These are phyloP conservation scores for Carnegiea gigantea DNA, from an alignment of 179 eudicot species.

Conservation along the genomic window DNA sequence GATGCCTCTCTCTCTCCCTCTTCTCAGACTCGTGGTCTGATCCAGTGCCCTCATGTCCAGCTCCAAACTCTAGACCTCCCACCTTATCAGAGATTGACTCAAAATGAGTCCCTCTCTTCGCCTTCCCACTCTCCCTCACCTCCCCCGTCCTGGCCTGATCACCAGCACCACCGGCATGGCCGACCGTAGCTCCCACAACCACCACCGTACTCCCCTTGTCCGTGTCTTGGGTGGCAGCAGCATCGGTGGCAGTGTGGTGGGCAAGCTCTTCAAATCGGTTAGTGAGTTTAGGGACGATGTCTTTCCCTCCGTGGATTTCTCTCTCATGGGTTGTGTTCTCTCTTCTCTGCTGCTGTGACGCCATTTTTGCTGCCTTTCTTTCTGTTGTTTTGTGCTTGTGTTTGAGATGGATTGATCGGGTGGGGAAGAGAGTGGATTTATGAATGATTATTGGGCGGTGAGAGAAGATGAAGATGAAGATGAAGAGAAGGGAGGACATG, in stretches of 20 bases:
- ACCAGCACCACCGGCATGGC: not conserved
- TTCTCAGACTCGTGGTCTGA: not conserved
- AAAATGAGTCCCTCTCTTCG: conserved; percentile 19
- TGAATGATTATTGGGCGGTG: conserved; percentile 10
- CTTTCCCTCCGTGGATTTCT: conserved; percentile 39
- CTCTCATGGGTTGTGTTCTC: conserved; percentile 47
- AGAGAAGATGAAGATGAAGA: not conserved
- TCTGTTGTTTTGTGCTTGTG: not conserved
- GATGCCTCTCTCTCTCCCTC: not conserved
- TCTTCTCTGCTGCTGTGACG: conserved; percentile 58
- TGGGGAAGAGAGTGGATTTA: not conserved
- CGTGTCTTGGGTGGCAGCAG: not conserved
- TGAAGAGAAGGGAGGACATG: conserved; percentile 17
- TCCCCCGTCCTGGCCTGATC: not conserved
- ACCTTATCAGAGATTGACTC: conserved; percentile 39
- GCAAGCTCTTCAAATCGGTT: conserved; percentile 58
- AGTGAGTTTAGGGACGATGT: conserved; percentile 51
- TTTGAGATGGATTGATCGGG: not conserved
- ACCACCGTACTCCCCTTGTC: conserved; percentile 19
- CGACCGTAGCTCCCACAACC: conserved; percentile 14
- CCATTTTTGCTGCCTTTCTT: conserved; percentile 32
- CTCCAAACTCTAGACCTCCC: conserved; percentile 18
- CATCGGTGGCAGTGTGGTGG: conserved; percentile 30
- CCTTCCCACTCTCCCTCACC: conserved; percentile 9
- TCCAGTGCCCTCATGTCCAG: not conserved